Base-by-base conservation (phyloP, 257 asterid genomes). In the Ligustrum vulgare region DNA sequence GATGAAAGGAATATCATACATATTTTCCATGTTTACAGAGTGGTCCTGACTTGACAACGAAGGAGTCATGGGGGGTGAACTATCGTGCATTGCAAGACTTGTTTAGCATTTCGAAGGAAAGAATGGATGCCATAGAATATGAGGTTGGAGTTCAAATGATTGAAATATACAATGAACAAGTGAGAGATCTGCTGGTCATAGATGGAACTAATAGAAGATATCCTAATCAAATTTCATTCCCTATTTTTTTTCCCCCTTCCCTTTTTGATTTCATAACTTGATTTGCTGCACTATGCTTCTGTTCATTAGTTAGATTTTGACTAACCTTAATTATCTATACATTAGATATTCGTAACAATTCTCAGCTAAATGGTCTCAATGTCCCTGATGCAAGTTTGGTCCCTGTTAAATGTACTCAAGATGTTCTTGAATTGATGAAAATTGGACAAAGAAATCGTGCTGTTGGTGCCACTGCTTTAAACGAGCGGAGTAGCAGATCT, bases 91-190 rank as follows among this genome's bases (percentile, higher is more conserved):
- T 91, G 45, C 86, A 83, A 15, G 97, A 93, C 85, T 86, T 93
- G 68, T 93, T 93, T 78, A 79, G 83, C 76, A 86, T 88, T 72
- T 88, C 93, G 11, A 86, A 81, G 67, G 86, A 78, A 71, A 91
- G 98, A 81, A 63, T 56, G 77, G 90, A 87, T 39, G 73, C 80
- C 67, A 75, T 93, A 73, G 92, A 91, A 75, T 93, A 93, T 77
- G 97, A 90, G 76, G 93, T 93, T 15, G 93, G 91, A 70, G 98
- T 93, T 66, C 98, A 93, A 80, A 91, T 93, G 97, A 90, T 93
- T 74, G 98, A 93, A 70, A 91, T 93, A 83, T 93, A 93, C 84
- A 93, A 93, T 32, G 98, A 93, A 67, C 98, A 93, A 91, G 98
- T 93, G 78, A 84, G 98, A 88, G 98, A 93, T 87, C 86, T 93